Percentiles rank a stretch among this genome's conserved stretches.
phyloP scores from a whole-genome alignment of 2,329 filamentous ascomycete species.

The Trichoderma sp. region DNA sequence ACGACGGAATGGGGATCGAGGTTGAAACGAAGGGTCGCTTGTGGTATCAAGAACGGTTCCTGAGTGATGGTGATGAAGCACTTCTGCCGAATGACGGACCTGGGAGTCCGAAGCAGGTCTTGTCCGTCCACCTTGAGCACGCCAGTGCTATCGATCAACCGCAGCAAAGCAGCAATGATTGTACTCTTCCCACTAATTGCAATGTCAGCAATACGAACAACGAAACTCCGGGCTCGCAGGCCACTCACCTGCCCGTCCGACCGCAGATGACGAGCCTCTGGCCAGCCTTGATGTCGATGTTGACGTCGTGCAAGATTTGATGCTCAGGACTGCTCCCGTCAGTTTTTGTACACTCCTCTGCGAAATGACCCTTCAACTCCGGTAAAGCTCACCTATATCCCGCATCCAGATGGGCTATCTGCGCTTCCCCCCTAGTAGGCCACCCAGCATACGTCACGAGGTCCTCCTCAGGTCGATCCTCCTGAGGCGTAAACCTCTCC shows the following conservation, averaged over 20 bases:
- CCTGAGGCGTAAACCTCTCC: constrained; percentile 29
- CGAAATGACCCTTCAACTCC: neutral
- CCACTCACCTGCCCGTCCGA: constrained; percentile 35
- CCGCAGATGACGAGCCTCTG: constrained; percentile 35
- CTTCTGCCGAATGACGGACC: constrained; percentile 35
- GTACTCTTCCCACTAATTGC: constrained; percentile 36
- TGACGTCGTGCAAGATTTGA: constrained; percentile 30
- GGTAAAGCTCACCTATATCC: constrained; percentile 30
- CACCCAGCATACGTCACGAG: constrained; percentile 28
- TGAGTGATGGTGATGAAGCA: constrained; percentile 40
- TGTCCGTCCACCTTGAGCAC: constrained; percentile 38
- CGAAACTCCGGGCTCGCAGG: no score
- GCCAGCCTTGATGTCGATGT: constrained; percentile 29
- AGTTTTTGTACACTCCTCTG: neutral
- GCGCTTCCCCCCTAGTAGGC: constrained; percentile 31
- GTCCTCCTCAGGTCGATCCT: constrained; percentile 26
- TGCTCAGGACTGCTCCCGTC: constrained; percentile 7
- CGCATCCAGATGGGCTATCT: constrained; percentile 29
- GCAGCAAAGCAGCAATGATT: constrained; percentile 32
- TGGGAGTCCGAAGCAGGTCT: constrained; percentile 33
- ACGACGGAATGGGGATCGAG: constrained; percentile 30
- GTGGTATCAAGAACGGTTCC: constrained; percentile 33
- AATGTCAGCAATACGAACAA: neutral
- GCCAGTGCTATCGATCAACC: constrained; percentile 33
- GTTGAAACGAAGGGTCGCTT: constrained; percentile 33